Base-by-base conservation (phyloP, 495 filamentous ascomycete genomes). In the Collariella sp. region DNA sequence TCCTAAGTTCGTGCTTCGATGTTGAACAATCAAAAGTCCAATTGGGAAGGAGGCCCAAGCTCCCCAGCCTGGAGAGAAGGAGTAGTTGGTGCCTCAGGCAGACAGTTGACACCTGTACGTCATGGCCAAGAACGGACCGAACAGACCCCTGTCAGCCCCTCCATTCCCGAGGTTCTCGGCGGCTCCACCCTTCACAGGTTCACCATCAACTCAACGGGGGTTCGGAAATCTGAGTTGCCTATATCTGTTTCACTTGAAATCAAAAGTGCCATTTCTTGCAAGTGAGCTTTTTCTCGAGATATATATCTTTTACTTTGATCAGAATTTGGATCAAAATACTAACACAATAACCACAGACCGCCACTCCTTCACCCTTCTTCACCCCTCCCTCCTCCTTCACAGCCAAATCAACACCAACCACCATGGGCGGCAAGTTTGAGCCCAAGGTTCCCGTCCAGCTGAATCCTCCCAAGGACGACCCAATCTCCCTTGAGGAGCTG, bases 391-490 rank as follows among this genome's bases (percentile, higher is more conserved):
- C 18, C 10, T 23, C 16, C 16, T 34, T 16, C 26, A n/a, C n/a
- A n/a, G 13, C 34, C 35, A 5, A 29, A 9, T 10, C 6, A 16
- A 43, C 16, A 42, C 11, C 36, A 45, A 23, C 39, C 54, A 63
- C 53, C 29, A 83, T 84, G 76, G 66, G 79, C 16, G 83, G 81
- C 60, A 86, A 82, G 51, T 97, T 97, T 65, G 82, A 84, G 55
- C 93, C 93, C 55, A 96, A 95, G 70, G 73, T 77, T 11, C 83
- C 89, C 16, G 85, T 96, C 50, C 70, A 84, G 58, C 83, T 99
- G 44, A 76, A 84, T 47, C 88, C 89, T 40, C 93, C 93, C 19
- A 95, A 91, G 72, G 80, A 89, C 58, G 91, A 96, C 64, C 81
- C 78, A 10, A 95, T 97, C 57, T 81, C 79, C 36, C 49, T 71